Conservation (phyloP, 768 basidiomycete genomes). For the Tulasnella sp. region DNA sequence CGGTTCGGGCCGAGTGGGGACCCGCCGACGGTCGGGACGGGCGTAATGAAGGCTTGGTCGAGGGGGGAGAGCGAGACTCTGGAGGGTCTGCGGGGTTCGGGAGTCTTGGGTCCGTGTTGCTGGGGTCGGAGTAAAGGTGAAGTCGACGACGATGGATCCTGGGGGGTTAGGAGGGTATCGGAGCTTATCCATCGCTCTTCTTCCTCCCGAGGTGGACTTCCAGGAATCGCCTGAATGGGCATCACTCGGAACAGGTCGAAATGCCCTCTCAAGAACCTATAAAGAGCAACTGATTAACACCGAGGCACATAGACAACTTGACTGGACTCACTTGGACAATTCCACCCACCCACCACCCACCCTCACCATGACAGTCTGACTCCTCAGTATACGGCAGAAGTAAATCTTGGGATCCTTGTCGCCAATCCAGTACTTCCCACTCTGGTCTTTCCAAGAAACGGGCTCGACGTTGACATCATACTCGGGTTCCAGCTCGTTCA, state of each 20-base stretch:
- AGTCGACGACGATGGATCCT: not conserved
- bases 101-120: conserved; percentile 40
- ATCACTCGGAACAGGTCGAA: conserved; percentile 70
- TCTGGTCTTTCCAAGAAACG: conserved; percentile 83
- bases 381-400: conserved; percentile 82
- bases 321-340: conserved; percentile 57
- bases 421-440: conserved; percentile 94
- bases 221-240: conserved; percentile 38
- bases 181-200: conserved; percentile 83
- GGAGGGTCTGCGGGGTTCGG: conserved; percentile 42
- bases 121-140: conserved; percentile 20
- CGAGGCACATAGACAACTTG: not conserved
- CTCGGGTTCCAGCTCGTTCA: conserved; percentile 75
- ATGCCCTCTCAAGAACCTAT: conserved; percentile 74
- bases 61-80: conserved; percentile 35
- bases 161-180: conserved; percentile 41
- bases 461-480: conserved; percentile 66
- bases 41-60: conserved; percentile 50
- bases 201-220: conserved; percentile 32
- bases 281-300: conserved; percentile 4
- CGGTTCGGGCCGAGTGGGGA: conserved; percentile 28
- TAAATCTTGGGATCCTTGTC: conserved; percentile 80
- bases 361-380: conserved; percentile 90
- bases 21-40: conserved; percentile 35
- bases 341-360: conserved; percentile 94